Conservation (phyloP, 2,329 filamentous ascomycete species). For the Calonectria pteridis region DNA sequence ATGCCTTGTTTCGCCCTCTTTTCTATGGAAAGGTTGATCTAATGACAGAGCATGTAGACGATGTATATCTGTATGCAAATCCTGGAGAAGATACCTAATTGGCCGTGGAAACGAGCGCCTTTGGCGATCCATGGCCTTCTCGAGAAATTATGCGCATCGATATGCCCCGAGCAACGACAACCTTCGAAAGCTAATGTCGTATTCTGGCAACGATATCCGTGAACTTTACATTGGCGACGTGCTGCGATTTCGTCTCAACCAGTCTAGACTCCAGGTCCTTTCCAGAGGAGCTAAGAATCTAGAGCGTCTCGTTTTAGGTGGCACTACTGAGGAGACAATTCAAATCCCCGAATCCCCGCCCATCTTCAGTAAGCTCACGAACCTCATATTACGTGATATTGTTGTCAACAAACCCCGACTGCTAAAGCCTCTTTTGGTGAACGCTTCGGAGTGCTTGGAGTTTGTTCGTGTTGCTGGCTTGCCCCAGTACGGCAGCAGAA, state of each 20-base stretch:
- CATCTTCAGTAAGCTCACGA: constrained; percentile 36
- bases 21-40: not conserved
- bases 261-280: constrained; percentile 45
- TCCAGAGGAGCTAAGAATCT: constrained; percentile 44
- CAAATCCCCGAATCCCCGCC: constrained; percentile 35
- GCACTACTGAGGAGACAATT: constrained; percentile 34
- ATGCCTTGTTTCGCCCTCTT: not conserved
- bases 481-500: constrained; percentile 29
- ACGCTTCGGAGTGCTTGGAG: constrained; percentile 40
- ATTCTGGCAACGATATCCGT: constrained; percentile 48
- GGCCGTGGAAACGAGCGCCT: constrained; percentile 45
- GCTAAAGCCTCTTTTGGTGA: constrained; percentile 34
- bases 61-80: constrained; percentile 50
- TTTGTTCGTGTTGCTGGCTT: constrained; percentile 41
- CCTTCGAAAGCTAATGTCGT: constrained; percentile 47
- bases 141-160: constrained; percentile 32
- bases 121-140: constrained; percentile 50
- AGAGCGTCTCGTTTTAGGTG: constrained; percentile 40
- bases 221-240: constrained; percentile 45
- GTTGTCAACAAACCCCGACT: constrained; percentile 27
- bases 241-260: constrained; percentile 45
- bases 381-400: constrained; percentile 41
- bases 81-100: constrained; percentile 48
- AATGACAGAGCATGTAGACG: constrained; percentile 28
- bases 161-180: constrained; percentile 40